Conservation (phyloP, 2,329 filamentous ascomycete species). For the Monascus ruber region DNA sequence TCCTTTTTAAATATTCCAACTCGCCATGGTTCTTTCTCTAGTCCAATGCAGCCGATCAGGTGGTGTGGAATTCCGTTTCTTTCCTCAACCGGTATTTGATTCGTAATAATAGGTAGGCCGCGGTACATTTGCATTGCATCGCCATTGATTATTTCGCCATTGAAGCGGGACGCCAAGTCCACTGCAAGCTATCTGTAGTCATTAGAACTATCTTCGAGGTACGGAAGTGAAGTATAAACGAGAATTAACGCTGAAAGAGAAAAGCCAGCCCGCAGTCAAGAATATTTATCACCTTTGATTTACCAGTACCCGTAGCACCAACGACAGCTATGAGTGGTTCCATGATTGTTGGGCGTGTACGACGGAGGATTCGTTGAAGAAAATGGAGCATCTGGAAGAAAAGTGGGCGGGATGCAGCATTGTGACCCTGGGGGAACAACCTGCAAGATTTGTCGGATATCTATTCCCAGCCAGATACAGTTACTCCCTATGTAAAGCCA, state of each 20-base stretch:
- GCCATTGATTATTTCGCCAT: constrained; percentile 92
- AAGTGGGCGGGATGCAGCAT: constrained; percentile 2
- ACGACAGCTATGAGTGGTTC: constrained; percentile 66
- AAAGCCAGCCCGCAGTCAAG: background rate
- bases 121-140: constrained; percentile 97
- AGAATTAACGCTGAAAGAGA: background rate
- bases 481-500: too few species aligned
- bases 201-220: constrained; percentile 11
- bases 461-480: too few species aligned
- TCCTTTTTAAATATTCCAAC: constrained; percentile 66
- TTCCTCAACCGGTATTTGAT: constrained; percentile 71
- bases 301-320: constrained; percentile 85
- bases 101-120: constrained; percentile 87
- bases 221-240: background rate
- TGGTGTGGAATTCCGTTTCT: constrained; percentile 76
- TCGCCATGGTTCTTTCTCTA: constrained; percentile 71
- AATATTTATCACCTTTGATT: constrained; percentile 59
- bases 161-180: constrained; percentile 67
- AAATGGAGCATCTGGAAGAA: constrained; percentile 16
- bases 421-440: constrained; percentile 2
- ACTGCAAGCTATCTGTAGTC: constrained; percentile 61
- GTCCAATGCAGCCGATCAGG: constrained; percentile 64
- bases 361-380: constrained; percentile 10
- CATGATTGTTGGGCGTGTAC: constrained; percentile 15
- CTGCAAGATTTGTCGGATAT: too few species aligned